Evolutionary conservation across 257 asterid species (phyloP).

Genomic region (Apocynum venetum): DNA sequence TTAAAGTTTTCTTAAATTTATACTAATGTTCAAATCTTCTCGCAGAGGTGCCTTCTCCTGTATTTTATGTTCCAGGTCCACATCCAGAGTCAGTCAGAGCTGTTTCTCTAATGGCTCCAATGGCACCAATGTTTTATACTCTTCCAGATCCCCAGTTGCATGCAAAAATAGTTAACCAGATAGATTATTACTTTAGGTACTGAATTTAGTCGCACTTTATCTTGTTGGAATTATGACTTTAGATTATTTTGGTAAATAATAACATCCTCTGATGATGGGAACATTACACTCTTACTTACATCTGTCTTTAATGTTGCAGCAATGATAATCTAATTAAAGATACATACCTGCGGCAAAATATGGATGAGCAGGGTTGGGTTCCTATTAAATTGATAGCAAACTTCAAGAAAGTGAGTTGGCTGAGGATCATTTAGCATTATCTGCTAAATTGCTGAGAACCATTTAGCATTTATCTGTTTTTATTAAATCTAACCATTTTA

Average conservation of each 20-base stretch:
- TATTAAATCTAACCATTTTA: neutral
- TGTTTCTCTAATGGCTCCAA: slow-evolving; percentile 44
- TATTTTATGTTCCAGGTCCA: slow-evolving; percentile 42
- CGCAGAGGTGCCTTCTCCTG: slow-evolving; percentile 52
- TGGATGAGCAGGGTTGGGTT: slow-evolving; percentile 79
- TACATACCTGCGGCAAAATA: slow-evolving; percentile 50
- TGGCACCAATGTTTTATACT: slow-evolving; percentile 33
- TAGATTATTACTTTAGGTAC: slow-evolving; percentile 79
- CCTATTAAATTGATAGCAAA: slow-evolving; percentile 58
- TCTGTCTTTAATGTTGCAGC: slow-evolving; percentile 29
- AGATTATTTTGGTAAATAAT: neutral
- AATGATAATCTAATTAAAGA: slow-evolving; percentile 63
- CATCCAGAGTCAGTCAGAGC: slow-evolving; percentile 52
- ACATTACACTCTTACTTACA: slow-evolving; percentile 3
- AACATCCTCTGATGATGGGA: neutral
- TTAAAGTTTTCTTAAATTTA: neutral
- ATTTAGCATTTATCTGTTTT: neutral
- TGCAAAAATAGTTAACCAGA: slow-evolving; percentile 50
- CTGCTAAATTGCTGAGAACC: neutral
- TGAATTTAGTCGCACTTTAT: neutral
- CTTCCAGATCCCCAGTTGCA: slow-evolving; percentile 53
- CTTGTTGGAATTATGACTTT: neutral
- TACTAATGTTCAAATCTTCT: slow-evolving; percentile 20
- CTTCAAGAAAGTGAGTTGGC: slow-evolving; percentile 52
- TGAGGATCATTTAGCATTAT: neutral